Base-by-base conservation (phyloP, 176 grass and related monocot species). In the Avena atlantica region DNA sequence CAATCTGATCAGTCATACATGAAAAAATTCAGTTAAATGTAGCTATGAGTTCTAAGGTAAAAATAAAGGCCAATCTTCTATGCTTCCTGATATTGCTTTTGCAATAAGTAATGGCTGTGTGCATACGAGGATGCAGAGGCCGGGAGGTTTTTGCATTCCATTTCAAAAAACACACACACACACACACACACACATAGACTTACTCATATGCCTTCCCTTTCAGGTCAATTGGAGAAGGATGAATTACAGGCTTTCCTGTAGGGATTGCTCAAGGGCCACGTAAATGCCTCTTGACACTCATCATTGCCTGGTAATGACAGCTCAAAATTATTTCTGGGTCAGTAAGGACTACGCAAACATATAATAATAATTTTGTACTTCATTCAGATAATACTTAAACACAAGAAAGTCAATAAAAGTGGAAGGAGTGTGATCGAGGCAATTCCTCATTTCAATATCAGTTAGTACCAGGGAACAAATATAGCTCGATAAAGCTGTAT, bases 181-280 rank as follows among this genome's bases (percentile, higher is more conserved):
- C 42, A 31, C 29, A 31, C 29, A 31, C 29, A 31, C 29, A 31
- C 8, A 27, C 16, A 31, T 40, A 45, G 63, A 86, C 89, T 87
- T 91, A 91, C 89, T 91, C 85, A 11, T 91, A 91, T 81, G 89
- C 89, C 82, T 95, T 87, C 89, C 89, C 91, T 93, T 95, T 88
- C 71, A 95, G 68, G 65, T 95, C 93, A 23, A 91, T 90, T 5
- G 91, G 80, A 76, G 86, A 90, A 70, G 91, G 86, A 87, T 95
- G 93, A 75, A 95, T 95, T 12, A 84, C 84, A 52, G 93, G 93
- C 63, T 82, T 95, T 58, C 89, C 93, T 42, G 91, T 80, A 31
- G 88, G 78, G 70, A 88, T 87, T 58, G 91, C 84, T 76, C 93
- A 89, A 75, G 86, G 91, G 12, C 89, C 93, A 76, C 89, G 93